phyloP scores from a whole-genome alignment of 1,139 yeast genomes.

The Protomyces lactucae-debilis region DNA sequence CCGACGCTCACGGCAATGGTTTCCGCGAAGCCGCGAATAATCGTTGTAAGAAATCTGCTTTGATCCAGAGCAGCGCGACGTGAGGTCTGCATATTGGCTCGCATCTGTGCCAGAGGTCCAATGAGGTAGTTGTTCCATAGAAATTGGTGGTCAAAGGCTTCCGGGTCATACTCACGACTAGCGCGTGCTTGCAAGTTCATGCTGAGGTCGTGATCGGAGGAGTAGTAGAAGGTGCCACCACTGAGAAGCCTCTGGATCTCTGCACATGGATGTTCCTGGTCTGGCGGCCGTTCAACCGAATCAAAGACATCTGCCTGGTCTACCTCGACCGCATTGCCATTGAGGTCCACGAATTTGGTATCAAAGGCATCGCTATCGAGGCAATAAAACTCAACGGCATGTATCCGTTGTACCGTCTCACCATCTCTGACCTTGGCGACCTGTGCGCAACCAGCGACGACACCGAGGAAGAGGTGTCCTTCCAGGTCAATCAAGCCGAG shows the following conservation, averaged over 20 bases:
- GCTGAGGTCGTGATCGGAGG: constrained; percentile 87
- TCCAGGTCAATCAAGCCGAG: constrained; percentile 64
- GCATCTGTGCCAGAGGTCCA: constrained; percentile 69
- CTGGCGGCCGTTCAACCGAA: constrained; percentile 14
- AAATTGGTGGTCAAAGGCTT: constrained; percentile 67
- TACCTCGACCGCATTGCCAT: constrained; percentile 32
- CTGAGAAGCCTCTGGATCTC: constrained; percentile 70
- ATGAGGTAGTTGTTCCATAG: constrained; percentile 97
- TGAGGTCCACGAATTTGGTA: constrained; percentile 57
- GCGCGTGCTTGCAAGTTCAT: constrained; percentile 61
- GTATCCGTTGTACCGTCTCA: constrained; percentile 75
- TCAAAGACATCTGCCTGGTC: constrained; percentile 27
- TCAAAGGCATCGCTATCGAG: constrained; percentile 75
- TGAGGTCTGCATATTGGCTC: constrained; percentile 61
- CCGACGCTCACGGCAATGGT: constrained; percentile 56
- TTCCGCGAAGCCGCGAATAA: constrained; percentile 90
- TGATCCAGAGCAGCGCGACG: constrained; percentile 56
- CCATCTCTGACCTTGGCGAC: constrained; percentile 68
- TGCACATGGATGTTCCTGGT: constrained; percentile 72
- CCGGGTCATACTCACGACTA: constrained; percentile 33
- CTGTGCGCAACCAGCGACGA: constrained; percentile 66
- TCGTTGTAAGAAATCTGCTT: constrained; percentile 80
- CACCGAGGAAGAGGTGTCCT: constrained; percentile 62
- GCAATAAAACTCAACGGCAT: constrained; percentile 79
- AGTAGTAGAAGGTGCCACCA: constrained; percentile 87